Evolutionary conservation across 2,329 filamentous ascomycete genomes (phyloP), one percentile per base, ranked within the genome.

Genomic region (Teratosphaeria epicoccoides): DNA sequence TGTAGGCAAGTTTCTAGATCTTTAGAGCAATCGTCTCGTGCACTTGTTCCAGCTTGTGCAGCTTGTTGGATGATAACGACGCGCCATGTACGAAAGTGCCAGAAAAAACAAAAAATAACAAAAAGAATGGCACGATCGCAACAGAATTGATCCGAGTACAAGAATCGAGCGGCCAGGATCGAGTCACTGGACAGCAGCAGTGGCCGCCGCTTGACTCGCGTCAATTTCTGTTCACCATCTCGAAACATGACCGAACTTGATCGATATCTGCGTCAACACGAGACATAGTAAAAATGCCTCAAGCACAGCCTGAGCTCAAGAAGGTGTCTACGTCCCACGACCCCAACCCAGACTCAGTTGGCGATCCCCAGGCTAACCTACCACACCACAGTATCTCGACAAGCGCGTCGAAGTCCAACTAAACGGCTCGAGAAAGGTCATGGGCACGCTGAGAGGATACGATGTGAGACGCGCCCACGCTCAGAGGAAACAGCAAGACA

Each of bases 251-350:
- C n/a, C 17, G n/a, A 20, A 40, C 33, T 40, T 40, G 33, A 40
- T 40, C 33, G 14, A 40, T 3, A 40, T n/a, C 2, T 17, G 3
- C 33, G 11, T 40, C n/a, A 9, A 17, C 33, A 40, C 33, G 20
- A 40, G 2, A n/a, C 2, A 40, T 9, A 6, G 4, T 29, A 4
- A 37, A 24, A 48, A 98, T 98, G 93, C 88, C 93, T 75, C 91
- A 94, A 83, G 90, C 93, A 70, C 93, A 97, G 75, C 93, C 93
- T 65, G 94, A 98, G 77, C 82, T 98, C 58, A 98, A 97, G 76
- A 98, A 97, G 83, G 93, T 94, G 73, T 53, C 67, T 33, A 6
- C 9, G 7, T 45, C n/a, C 22, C 40, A 28, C 5, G 20, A 29
- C 23, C 26, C 17, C 17, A 12, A 47, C 29, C 22, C 17, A 11